phyloP scores from a whole-genome alignment of 306 rosid species.

The Rubus parviflorus region DNA sequence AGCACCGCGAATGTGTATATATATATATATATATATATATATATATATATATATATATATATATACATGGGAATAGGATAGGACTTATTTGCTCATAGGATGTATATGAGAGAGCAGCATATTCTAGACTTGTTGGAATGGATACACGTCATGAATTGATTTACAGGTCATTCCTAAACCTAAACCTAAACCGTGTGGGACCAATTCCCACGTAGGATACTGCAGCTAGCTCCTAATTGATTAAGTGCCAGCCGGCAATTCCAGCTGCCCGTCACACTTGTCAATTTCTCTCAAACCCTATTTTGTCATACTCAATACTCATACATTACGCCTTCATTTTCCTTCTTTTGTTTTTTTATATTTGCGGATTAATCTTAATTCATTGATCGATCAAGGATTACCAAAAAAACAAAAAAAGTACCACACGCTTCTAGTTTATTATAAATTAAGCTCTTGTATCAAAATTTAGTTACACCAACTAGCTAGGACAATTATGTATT shows the following conservation, averaged over 20 bases:
- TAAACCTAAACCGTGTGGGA: slow-evolving; percentile 29
- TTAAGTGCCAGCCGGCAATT: slow-evolving; percentile 46
- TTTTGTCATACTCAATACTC: too few relatives aligned
- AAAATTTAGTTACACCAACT: background rate
- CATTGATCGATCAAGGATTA: background rate
- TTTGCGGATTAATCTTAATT: background rate
- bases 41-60: too few relatives aligned
- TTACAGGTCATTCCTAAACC: slow-evolving; percentile 19
- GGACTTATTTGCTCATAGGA: too few relatives aligned
- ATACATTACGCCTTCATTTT: too few relatives aligned
- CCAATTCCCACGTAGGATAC: slow-evolving; percentile 23
- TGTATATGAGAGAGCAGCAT: too few relatives aligned
- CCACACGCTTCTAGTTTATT: background rate
- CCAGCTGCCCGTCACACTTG: slow-evolving; percentile 48
- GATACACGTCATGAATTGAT: background rate
- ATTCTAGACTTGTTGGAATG: background rate
- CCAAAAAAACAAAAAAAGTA: background rate
- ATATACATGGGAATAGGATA: too few relatives aligned
- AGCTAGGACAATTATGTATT: background rate
- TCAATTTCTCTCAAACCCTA: background rate
- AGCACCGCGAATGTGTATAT: too few relatives aligned
- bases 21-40: too few relatives aligned
- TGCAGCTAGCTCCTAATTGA: background rate
- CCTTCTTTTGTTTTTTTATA: background rate
- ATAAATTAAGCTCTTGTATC: background rate